Conservation (phyloP, 2,329 filamentous ascomycete genomes). For the Didymella pinodella region DNA sequence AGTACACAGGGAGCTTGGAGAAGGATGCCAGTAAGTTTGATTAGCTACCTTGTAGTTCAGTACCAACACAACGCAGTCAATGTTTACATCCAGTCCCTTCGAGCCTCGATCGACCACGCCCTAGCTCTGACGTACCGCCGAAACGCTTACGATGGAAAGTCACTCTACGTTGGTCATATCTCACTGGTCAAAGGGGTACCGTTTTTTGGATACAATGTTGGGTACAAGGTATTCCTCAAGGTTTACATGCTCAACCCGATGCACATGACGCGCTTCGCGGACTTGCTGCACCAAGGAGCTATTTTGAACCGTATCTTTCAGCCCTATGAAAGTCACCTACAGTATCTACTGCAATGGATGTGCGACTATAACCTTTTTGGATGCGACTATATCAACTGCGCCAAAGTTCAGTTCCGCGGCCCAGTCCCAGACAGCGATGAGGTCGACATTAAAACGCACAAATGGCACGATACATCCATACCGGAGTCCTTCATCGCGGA, state of each 20-base stretch:
- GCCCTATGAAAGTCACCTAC: conserved; percentile 91
- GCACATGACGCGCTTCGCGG: conserved; percentile 85
- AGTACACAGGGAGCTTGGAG: conserved; percentile 76
- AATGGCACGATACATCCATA: conserved; percentile 83
- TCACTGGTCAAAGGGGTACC: conserved; percentile 91
- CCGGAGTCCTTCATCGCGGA: conserved; percentile 66
- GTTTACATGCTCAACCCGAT: conserved; percentile 91
- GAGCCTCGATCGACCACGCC: conserved; percentile 89
- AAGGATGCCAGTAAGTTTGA: conserved; percentile 69
- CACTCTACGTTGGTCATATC: conserved; percentile 85
- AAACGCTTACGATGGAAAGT: conserved; percentile 73
- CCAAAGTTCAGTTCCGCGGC: conserved; percentile 73
- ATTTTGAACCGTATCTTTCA: conserved; percentile 86
- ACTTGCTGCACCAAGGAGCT: conserved; percentile 85
- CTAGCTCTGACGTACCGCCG: conserved; percentile 84
- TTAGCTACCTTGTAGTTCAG: background rate
- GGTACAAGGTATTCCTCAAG: conserved; percentile 90
- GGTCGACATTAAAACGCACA: conserved; percentile 67
- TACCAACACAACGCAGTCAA: conserved; percentile 63
- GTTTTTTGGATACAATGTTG: conserved; percentile 95
- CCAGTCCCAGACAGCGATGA: conserved; percentile 77
- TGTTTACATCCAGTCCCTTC: conserved; percentile 77
- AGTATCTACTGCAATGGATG: conserved; percentile 97
- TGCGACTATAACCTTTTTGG: conserved; percentile 97
- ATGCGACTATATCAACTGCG: conserved; percentile 82